Evolutionary conservation across 2,329 filamentous ascomycete genomes (phyloP).

Genomic region (Penicillium sp.): DNA sequence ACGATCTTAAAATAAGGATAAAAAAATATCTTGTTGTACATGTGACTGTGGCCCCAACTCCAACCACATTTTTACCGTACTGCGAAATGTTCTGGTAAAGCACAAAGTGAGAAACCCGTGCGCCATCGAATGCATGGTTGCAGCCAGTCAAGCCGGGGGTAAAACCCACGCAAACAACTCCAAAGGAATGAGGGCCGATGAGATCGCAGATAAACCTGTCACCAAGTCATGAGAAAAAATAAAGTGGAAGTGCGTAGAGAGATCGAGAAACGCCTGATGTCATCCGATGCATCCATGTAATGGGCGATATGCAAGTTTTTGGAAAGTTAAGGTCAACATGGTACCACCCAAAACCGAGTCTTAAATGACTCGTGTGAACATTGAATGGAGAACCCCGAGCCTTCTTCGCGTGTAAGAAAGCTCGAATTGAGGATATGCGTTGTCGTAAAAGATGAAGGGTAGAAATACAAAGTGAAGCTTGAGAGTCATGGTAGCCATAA

Average conservation of each 20-base stretch:
- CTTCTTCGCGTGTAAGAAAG: too few species aligned
- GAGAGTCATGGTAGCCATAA: not conserved
- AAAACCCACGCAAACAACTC: not conserved
- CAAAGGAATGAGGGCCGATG: not conserved
- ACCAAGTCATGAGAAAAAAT: not conserved
- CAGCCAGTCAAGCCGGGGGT: not conserved
- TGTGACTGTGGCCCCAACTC: too few species aligned
- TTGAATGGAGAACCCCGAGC: too few species aligned
- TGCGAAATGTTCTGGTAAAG: too few species aligned
- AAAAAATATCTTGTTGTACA: not conserved
- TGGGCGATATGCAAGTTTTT: conserved; percentile 4
- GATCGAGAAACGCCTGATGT: not conserved
- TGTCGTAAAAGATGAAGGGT: conserved; percentile 1
- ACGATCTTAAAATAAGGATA: not conserved
- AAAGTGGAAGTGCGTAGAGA: not conserved
- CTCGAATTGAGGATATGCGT: not conserved
- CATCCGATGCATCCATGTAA: not conserved
- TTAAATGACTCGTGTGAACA: too few species aligned
- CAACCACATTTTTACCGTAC: too few species aligned
- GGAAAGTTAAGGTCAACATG: not conserved
- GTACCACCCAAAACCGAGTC: not conserved
- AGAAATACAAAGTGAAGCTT: conserved; percentile 2
- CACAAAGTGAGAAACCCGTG: not conserved
- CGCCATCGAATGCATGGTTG: conserved; percentile 6
- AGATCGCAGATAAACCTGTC: not conserved